Evolutionary conservation across 2,329 filamentous ascomycete genomes (phyloP), one percentile per base, ranked within the genome.

Genomic region (Apiospora rasikravindrae): DNA sequence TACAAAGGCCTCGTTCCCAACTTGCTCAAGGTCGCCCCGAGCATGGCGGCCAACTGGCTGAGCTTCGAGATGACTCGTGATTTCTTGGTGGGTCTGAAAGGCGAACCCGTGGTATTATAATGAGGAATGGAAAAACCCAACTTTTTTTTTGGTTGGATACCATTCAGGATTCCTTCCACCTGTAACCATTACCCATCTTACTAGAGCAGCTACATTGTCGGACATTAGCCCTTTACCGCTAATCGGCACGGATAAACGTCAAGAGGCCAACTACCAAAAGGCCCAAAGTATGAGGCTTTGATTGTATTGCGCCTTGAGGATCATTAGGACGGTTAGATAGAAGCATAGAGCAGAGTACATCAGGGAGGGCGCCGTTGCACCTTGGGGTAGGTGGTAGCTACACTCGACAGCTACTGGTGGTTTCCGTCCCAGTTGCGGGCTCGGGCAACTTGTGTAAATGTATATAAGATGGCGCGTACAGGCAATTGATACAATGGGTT

Each of bases 1-100:
- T 99, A 98, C 87, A 99, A 98, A 83, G 96, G 96, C 71, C 96
- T 99, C 76, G 90, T 95, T 22, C 96, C 96, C 0, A 99, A 99
- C 79, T 86, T 99, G 29, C 89, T 99, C 73, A 99, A 99, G 83
- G 96, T 99, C 22, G 96, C 96, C 10, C 96, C 96, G 4, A 98
- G 95, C 81, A 99, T 99, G 96, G 96, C 96, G 22, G 97, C 95
- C 77, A 98, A 94, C 83, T 99, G 96, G 96, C 89, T 98, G 73
- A 98, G 95, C 82, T 99, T 97, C 81, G 96, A 99, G 84, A 86
- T 98, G 81, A 96, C 94, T 11, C 90, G 96, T 75, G 96, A 99
- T 83, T 93, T 97, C 80, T 84, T 98, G 53, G 86, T 97, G 72
- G 85, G 84, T 26, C 81, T 95, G 42, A 88, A 88, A 73, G 83